Base-by-base conservation (phyloP, 1,139 yeast genomes). In the Pichia sorboxylosa region DNA sequence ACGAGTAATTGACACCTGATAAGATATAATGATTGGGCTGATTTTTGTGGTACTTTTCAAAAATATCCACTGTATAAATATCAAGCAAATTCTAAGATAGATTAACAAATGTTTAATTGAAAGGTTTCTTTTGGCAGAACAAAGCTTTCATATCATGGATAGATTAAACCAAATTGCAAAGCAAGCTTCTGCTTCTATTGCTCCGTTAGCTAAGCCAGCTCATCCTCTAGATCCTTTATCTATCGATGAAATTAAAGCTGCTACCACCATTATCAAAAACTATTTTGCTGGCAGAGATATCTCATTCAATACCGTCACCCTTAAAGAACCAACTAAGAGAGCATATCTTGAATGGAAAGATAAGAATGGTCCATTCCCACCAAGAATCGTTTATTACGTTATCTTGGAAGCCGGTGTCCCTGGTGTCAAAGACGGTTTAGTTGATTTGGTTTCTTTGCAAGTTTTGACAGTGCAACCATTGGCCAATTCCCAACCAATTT, bases 201-300 rank as follows among this genome's bases (percentile, higher is more conserved):
- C 66, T 27, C 63, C 76, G 13, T 75, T 76, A 29, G 57, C 71
- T 32, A 54, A 62, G 14, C 76, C 79, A 36, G 55, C 56, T 8
- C 90, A 78, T 54, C 85, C 87, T 19, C 63, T 79, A 48, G 90
- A 79, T 56, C 87, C 84, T 10, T 66, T 79, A 41, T 58, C 77
- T 27, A 65, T 73, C 16, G 64, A 54, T 34, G 90, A 79, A 58
- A 65, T 63, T 45, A 53, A 59, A 42, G 61, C 63, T 10, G 64
- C 60, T 23, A 62, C 69, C 16, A 47, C 48, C 24, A 53, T 70
- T 26, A 56, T 75, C 39, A 67, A 62, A 52, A 52, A 56, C 28
- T 51, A 64, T 37, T 70, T 64, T 49, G 48, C 61, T 26, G 76
- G 71, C 21, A 44, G 49, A 9, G 25, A 23, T n/a, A 57, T 76